Conservation (phyloP, 129 eudicot genomes). For the Silybum marianum region DNA sequence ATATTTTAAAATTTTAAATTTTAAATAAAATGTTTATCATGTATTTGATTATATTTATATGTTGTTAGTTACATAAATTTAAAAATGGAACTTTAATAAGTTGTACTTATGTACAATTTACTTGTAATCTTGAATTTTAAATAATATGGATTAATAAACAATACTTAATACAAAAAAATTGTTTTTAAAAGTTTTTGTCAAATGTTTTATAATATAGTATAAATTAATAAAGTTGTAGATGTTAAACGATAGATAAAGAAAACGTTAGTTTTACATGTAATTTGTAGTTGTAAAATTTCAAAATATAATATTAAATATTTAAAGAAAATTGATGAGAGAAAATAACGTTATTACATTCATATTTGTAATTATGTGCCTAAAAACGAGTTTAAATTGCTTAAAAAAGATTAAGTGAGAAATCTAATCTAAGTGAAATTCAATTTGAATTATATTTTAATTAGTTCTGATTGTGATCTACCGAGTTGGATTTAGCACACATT, state of each 20-base stretch:
- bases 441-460: not conserved
- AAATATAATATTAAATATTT: not conserved
- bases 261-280: not conserved
- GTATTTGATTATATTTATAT: too few relatives aligned
- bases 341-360: not conserved
- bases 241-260: not conserved
- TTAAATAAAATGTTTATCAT: too few relatives aligned
- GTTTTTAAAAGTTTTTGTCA: too few relatives aligned
- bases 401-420: not conserved
- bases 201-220: too few relatives aligned
- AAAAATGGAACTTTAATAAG: too few relatives aligned
- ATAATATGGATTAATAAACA: too few relatives aligned
- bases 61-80: too few relatives aligned
- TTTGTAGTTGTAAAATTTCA: not conserved
- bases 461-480: not conserved
- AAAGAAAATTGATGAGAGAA: not conserved
- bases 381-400: not conserved
- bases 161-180: too few relatives aligned
- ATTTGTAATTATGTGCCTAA: not conserved
- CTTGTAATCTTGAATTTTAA: too few relatives aligned
- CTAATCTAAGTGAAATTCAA: not conserved
- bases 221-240: not conserved
- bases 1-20: too few relatives aligned
- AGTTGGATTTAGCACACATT: not conserved
- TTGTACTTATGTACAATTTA: too few relatives aligned